phyloP scores from a whole-genome alignment of 495 filamentous ascomycete species.

The Tuber aestivum region DNA sequence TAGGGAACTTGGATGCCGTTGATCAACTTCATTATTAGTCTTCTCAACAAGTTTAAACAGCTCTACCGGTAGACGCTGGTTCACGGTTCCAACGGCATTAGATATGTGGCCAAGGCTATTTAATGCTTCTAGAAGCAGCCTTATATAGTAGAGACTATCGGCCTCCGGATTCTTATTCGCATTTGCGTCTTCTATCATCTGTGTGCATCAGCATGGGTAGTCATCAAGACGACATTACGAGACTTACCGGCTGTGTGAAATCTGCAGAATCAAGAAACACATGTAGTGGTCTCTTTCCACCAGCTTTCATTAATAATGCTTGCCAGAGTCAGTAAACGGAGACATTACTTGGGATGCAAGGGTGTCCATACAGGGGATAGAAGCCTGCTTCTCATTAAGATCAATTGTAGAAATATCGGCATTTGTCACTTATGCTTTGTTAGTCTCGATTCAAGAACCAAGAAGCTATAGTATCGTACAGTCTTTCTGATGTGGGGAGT shows the following conservation, averaged over 20 bases:
- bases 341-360: conserved; percentile 15
- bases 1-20: conserved; percentile 72
- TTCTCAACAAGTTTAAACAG: conserved; percentile 90
- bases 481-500: conserved; percentile 46
- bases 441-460: conserved; percentile 9
- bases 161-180: conserved; percentile 85
- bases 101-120: conserved; percentile 82
- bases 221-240: background rate
- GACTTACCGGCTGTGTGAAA: conserved; percentile 48
- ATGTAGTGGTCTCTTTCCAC: conserved; percentile 61
- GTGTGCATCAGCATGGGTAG: conserved; percentile 12
- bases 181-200: conserved; percentile 68
- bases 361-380: conserved; percentile 24
- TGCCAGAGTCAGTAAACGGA: conserved; percentile 14
- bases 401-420: conserved; percentile 15
- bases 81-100: conserved; percentile 77
- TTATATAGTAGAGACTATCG: conserved; percentile 89
- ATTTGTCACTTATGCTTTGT: conserved; percentile 23
- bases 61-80: conserved; percentile 89
- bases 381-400: conserved; percentile 24
- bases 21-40: conserved; percentile 86
- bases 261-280: conserved; percentile 75
- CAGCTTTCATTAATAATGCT: conserved; percentile 28
- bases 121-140: conserved; percentile 77
- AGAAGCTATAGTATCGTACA: conserved; percentile 17